These are phyloP conservation scores for Tolypocladium nubicola DNA, from an alignment of 2,329 filamentous ascomycete genomes.

Conservation along the genomic window DNA sequence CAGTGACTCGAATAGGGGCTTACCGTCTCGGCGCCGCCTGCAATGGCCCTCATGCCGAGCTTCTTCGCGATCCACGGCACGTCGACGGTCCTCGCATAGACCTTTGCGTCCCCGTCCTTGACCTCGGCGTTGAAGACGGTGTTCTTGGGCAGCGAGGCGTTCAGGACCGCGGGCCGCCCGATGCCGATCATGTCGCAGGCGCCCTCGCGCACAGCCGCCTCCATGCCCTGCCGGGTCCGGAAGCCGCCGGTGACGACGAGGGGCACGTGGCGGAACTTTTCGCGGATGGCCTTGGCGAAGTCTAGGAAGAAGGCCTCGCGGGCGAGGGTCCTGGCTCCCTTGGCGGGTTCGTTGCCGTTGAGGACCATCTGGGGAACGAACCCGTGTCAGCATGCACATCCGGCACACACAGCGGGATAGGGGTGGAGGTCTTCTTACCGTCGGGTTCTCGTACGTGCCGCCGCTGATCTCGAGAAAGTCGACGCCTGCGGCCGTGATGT, in stretches of 20 bases:
- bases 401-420: not conserved
- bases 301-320: constrained; percentile 61
- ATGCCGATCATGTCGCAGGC: constrained; percentile 32
- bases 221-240: constrained; percentile 33
- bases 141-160: constrained; percentile 24
- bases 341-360: not conserved
- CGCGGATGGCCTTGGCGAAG: constrained; percentile 44
- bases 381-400: not conserved
- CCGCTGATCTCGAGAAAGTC: constrained; percentile 63
- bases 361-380: not conserved
- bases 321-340: constrained; percentile 26
- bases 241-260: constrained; percentile 56
- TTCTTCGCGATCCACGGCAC: constrained; percentile 11
- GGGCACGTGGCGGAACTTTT: constrained; percentile 29
- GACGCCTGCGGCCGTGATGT: constrained; percentile 36
- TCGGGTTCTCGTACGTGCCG: constrained; percentile 45
- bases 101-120: constrained; percentile 19
- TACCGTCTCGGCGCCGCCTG: constrained; percentile 8
- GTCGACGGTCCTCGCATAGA: constrained; percentile 16
- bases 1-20: not conserved
- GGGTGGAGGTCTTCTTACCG: constrained; percentile 16
- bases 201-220: constrained; percentile 23
- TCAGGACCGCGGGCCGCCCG: constrained; percentile 25
- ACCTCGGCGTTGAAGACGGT: constrained; percentile 23
- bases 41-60: constrained; percentile 9